A percentile compares a stretch with the other conserved stretches of the same genome.
Evolutionary conservation across 352 stramenopile species (phyloP).

Genomic region (Phytopythium helicoides): DNA sequence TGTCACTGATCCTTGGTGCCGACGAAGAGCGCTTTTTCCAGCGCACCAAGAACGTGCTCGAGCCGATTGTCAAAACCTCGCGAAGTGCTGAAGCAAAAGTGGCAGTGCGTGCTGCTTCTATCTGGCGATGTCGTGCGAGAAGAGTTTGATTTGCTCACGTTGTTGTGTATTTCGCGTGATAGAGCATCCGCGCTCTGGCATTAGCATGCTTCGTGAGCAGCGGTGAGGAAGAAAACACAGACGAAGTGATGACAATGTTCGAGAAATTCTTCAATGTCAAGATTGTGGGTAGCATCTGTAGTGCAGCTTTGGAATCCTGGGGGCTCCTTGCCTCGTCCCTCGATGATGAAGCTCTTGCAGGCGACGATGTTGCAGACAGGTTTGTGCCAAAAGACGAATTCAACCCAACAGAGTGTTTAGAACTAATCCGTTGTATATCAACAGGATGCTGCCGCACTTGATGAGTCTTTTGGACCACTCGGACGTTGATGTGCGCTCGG

Average conservation of each 20-base stretch:
- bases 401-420: background rate
- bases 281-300: slow-evolving; percentile 59
- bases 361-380: slow-evolving; percentile 58
- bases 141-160: background rate
- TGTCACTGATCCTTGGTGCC: slow-evolving; percentile 71
- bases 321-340: slow-evolving; percentile 66
- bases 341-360: slow-evolving; percentile 45
- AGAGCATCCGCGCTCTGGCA: slow-evolving; percentile 71
- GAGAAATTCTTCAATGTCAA: slow-evolving; percentile 74
- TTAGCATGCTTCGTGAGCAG: slow-evolving; percentile 78
- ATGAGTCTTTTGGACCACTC: slow-evolving; percentile 69
- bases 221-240: slow-evolving; percentile 72
- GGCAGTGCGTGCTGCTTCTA: slow-evolving; percentile 27
- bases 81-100: slow-evolving; percentile 62
- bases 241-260: slow-evolving; percentile 58
- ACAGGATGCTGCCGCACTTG: slow-evolving; percentile 68
- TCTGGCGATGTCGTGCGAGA: background rate
- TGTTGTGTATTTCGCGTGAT: background rate
- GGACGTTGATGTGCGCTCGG: slow-evolving; percentile 78
- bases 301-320: slow-evolving; percentile 68
- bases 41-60: slow-evolving; percentile 61
- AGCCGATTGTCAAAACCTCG: slow-evolving; percentile 66
- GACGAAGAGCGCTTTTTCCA: slow-evolving; percentile 81
- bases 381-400: slow-evolving; percentile 12
- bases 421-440: slow-evolving; percentile 1